phyloP scores from a whole-genome alignment of 192 early-diverging fungal genomes.

The Gonapodya prolifera region DNA sequence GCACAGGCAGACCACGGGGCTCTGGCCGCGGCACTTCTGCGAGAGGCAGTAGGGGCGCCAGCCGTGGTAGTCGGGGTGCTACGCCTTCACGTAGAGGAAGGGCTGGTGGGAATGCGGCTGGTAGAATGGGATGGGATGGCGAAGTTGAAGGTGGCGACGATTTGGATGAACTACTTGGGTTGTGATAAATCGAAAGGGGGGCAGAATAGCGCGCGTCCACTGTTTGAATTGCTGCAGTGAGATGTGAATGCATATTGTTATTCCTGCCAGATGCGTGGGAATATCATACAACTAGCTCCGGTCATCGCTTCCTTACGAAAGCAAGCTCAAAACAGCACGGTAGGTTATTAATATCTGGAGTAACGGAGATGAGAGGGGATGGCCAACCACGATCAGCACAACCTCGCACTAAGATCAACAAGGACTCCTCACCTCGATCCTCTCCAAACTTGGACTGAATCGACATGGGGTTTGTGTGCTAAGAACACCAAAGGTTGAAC shows the following conservation, averaged over 20 bases:
- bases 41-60: background rate
- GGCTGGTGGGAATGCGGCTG: background rate
- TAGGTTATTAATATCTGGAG: background rate
- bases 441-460: background rate
- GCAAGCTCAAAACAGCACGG: background rate
- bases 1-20: background rate
- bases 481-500: no score
- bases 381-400: no score
- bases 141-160: background rate
- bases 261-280: background rate
- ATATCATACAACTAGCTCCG: background rate
- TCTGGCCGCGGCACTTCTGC: background rate
- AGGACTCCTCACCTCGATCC: background rate
- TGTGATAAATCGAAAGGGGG: background rate
- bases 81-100: no score
- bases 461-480: background rate
- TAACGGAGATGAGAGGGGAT: background rate
- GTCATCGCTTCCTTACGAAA: background rate
- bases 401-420: no score
- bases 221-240: no score
- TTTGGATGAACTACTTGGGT: background rate
- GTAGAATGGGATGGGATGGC: background rate
- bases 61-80: background rate
- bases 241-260: no score
- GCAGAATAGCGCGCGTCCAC: no score